Evolutionary conservation across 805 yeast species (phyloP), one percentile per base, ranked within the genome.

Genomic region (Diddensiella transvaalensis): DNA sequence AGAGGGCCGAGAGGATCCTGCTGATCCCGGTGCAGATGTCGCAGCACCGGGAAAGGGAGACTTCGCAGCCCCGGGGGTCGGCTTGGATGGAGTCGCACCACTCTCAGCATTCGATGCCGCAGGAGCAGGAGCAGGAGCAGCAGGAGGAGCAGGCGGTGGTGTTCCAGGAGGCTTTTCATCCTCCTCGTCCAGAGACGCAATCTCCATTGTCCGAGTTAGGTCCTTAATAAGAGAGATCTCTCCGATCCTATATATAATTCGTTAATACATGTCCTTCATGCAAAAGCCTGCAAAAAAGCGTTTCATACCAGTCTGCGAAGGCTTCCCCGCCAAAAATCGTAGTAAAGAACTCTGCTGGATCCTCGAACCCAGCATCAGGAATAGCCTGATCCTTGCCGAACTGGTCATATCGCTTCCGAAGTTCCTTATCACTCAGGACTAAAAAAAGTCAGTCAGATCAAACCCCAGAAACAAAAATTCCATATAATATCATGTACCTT

Each of bases 271-370:
- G 3, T 29, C 3, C 13, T 19, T 17, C 33, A 3, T 3, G 21
- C 11, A 24, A 19, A 15, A n/a, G 19, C 15, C 8, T 17, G 8
- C 8, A 8, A 8, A 6, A 10, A 35, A 40, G 45, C 54, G 22
- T 26, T 8, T 26, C 38, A 35, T 49, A 54, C 65, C 58, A 83
- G 42, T 83, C 82, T 29, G 73, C 77, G 66, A 90, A 89, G 1
- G 93, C 95, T 48, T 85, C 95, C 42, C 96, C 96, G 40, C 96
- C 96, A 66, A 89, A 93, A 32, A 93, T 86, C 62, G 76, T 75
- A 23, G 84, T 77, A 67, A 93, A 88, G 60, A 87, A 84, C 63
- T 90, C 96, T 45, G 78, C 72, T 0, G 97, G 95, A 63, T 93
- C 98, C 49, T 82, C 73, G 50, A 83, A 85, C 6, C 88, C 90